These are phyloP conservation scores for Rhodamnia rubescens DNA, from an alignment of 345 rosid species.

Conservation along the genomic window DNA sequence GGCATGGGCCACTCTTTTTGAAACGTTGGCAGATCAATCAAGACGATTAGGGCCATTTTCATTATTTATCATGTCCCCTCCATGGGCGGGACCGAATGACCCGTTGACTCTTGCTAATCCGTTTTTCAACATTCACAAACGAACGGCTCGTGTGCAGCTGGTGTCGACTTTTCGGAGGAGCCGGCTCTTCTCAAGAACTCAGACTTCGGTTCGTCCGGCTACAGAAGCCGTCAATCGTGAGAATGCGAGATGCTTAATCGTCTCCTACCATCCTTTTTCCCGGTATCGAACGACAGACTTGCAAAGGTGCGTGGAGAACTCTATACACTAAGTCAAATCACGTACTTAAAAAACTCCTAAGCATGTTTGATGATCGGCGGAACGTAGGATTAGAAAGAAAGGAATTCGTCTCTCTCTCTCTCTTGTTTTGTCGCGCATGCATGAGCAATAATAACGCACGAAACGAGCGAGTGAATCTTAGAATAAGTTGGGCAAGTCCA, in stretches of 20 bases:
- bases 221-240: neutral
- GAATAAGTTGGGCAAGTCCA: neutral
- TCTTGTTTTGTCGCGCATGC: neutral
- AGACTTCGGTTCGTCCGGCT: neutral
- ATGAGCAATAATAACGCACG: neutral
- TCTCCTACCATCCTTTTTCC: too few relatives aligned
- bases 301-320: neutral
- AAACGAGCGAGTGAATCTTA: neutral
- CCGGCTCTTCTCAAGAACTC: neutral
- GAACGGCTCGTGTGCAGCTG: conserved; percentile 3
- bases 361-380: neutral
- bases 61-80: too few relatives aligned
- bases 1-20: too few relatives aligned
- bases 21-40: too few relatives aligned
- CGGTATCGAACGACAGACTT: neutral
- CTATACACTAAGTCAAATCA: neutral
- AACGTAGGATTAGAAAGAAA: neutral
- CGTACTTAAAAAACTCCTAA: neutral
- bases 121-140: neutral
- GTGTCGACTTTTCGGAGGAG: neutral
- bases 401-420: neutral
- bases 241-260: neutral
- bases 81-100: neutral
- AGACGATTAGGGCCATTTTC: too few relatives aligned
- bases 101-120: neutral